Conservation (phyloP, 176 grass and related monocot species). For the Triticum aestivum region IWGSC_CS_RefSeq_v2.1 NC_057803.1:534277866-534278365, state of each 20-base stretch:
- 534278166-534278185: not conserved
- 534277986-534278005: not conserved
- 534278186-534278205: not conserved
- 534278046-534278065: not conserved
- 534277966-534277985: not conserved
- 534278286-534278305: not conserved
- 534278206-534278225: not conserved
- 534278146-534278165: not conserved
- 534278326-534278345: not conserved
- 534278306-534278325: not conserved
- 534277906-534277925: not conserved
- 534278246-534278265: not conserved
- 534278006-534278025: not conserved
- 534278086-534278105: not conserved
- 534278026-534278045: not conserved
- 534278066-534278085: not conserved
- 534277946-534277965: not conserved
- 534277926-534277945: not conserved
- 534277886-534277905: slow-evolving; percentile 33
- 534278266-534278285: not conserved
- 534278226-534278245: not conserved
- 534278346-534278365: not conserved
- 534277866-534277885: slow-evolving; percentile 61
- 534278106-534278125: slow-evolving; percentile 21
- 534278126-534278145: not conserved